Evolutionary conservation across 192 early-diverging fungal species (phyloP).

Genomic region (Dissophora globulifera): DNA sequence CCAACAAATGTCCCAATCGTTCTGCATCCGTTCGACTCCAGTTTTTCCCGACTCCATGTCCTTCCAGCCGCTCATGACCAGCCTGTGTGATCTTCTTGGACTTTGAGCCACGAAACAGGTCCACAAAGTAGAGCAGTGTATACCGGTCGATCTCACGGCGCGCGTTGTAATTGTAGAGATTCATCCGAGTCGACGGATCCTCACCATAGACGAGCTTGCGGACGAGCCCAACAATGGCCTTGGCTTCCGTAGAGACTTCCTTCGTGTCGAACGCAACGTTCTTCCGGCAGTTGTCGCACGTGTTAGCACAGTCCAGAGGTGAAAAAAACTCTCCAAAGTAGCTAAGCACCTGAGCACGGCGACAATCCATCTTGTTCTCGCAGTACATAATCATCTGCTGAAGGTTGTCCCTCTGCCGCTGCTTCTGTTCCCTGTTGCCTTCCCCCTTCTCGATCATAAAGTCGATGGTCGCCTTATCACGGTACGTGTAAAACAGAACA

Average conservation of each 20-base stretch:
- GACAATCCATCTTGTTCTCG: conserved; percentile 88
- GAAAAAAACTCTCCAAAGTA: conserved; percentile 94
- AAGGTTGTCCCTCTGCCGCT: conserved; percentile 73
- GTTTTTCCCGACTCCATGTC: conserved; percentile 67
- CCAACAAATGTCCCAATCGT: conserved; percentile 76
- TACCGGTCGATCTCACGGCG: conserved; percentile 14
- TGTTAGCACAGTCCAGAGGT: conserved; percentile 67
- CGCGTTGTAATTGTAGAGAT: conserved; percentile 21
- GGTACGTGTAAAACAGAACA: conserved; percentile 82
- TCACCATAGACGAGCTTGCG: conserved; percentile 40
- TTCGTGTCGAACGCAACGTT: conserved; percentile 34
- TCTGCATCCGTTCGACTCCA: conserved; percentile 70
- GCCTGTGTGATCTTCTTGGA: conserved; percentile 60
- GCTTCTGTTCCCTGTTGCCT: conserved; percentile 84
- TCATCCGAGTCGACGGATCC: conserved; percentile 29
- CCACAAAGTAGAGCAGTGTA: conserved; percentile 76
- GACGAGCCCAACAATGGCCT: conserved; percentile 26
- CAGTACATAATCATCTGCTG: conserved; percentile 81
- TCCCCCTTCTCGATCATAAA: conserved; percentile 87
- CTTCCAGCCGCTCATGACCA: conserved; percentile 60
- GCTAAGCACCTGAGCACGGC: conserved; percentile 84
- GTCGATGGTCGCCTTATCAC: conserved; percentile 78
- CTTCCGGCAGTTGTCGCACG: conserved; percentile 88
- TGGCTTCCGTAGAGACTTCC: conserved; percentile 46
- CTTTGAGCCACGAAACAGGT: conserved; percentile 81